A percentile compares a stretch with the other conserved stretches of the same genome.
Conservation (phyloP, 345 rosid species). For the Dipteronia dyeriana region DNA sequence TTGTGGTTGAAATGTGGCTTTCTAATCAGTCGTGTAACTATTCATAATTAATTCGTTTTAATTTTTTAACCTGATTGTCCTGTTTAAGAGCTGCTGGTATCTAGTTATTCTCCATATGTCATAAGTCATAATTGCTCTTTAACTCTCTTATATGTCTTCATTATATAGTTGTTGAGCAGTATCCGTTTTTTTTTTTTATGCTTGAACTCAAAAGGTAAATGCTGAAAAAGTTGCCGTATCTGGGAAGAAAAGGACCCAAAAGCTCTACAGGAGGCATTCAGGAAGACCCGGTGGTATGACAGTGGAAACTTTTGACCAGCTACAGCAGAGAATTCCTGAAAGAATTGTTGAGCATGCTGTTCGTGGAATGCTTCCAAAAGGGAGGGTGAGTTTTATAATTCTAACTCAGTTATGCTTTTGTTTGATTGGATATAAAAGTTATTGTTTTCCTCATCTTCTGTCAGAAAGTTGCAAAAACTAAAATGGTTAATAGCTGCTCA, state of each 20-base stretch:
- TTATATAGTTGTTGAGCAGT: slow-evolving; percentile 6
- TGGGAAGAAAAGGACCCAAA: slow-evolving; percentile 91
- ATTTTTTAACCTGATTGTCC: neutral
- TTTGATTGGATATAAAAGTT: neutral
- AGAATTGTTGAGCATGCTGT: slow-evolving; percentile 98
- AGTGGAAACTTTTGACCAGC: slow-evolving; percentile 83
- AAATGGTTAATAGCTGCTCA: neutral
- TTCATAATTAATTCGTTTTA: neutral
- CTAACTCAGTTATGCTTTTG: slow-evolving; percentile 7
- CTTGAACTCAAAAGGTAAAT: slow-evolving; percentile 58
- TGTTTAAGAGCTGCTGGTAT: neutral
- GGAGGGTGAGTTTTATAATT: slow-evolving; percentile 64
- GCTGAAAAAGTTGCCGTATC: slow-evolving; percentile 97
- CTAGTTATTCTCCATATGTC: neutral
- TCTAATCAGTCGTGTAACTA: neutral
- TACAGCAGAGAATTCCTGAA: slow-evolving; percentile 94
- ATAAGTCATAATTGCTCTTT: neutral
- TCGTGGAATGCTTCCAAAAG: slow-evolving; percentile 98
- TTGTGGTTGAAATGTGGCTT: neutral
- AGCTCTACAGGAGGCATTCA: slow-evolving; percentile 96
- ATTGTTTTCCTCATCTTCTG: neutral
- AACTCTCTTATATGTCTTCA: neutral
- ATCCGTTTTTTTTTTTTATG: slow-evolving; percentile 9
- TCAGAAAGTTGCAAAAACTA: neutral
- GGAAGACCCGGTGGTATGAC: slow-evolving; percentile 99